A percentile compares a stretch with the other conserved stretches of the same genome.
Conservation (phyloP, 192 early-diverging fungal species). For the Coemansia sp. region DNA sequence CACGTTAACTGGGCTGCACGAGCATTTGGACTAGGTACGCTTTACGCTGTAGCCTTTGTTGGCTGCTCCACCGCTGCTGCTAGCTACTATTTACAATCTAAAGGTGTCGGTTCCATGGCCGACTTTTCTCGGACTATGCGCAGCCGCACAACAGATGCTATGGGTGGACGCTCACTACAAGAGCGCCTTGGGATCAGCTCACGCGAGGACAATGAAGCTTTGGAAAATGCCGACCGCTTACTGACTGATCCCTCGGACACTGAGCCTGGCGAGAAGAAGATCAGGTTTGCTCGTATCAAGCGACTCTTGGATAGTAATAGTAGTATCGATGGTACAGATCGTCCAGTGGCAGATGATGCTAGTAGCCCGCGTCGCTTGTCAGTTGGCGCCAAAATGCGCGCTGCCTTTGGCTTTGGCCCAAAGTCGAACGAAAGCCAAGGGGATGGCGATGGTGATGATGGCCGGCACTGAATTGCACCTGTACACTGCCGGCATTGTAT, state of each 20-base stretch:
- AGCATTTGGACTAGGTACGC: constrained; percentile 47
- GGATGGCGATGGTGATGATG: background rate
- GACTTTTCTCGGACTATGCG: constrained; percentile 26
- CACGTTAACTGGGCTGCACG: constrained; percentile 33
- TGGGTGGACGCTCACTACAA: constrained; percentile 18
- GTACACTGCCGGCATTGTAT: background rate
- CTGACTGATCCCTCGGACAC: constrained; percentile 20
- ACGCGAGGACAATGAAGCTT: constrained; percentile 17
- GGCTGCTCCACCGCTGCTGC: constrained; percentile 21
- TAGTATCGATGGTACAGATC: background rate
- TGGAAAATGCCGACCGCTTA: constrained; percentile 23
- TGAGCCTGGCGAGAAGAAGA: constrained; percentile 28
- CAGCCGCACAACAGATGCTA: background rate
- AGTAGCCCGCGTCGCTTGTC: constrained; percentile 17
- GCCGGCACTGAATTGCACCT: too few relatives aligned
- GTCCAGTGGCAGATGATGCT: background rate
- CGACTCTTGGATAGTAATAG: constrained; percentile 16
- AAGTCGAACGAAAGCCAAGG: background rate
- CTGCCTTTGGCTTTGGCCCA: constrained; percentile 28
- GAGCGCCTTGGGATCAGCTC: constrained; percentile 17
- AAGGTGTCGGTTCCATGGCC: constrained; percentile 14
- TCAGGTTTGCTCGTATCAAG: constrained; percentile 35
- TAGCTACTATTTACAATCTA: constrained; percentile 42
- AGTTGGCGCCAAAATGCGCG: constrained; percentile 43
- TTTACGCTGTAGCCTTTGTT: constrained; percentile 42